Conservation (phyloP, 169 alveolate species). For the Plasmodium knowlesi region DNA sequence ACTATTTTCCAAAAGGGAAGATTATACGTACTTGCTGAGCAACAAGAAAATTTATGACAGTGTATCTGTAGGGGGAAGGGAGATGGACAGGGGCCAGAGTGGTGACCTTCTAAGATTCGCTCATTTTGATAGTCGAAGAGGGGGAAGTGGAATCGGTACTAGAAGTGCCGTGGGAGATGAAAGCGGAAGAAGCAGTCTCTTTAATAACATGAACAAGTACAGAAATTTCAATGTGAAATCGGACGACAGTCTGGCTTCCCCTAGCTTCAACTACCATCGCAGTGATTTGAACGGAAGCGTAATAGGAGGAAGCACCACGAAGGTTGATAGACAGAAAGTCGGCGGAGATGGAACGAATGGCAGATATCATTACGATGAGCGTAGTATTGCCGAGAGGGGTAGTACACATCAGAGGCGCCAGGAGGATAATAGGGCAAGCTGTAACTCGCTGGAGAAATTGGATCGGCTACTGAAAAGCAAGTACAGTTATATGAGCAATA, state of each 20-base stretch:
- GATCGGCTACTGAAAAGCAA: conserved; percentile 46
- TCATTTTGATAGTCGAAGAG: background rate
- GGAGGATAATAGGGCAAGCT: background rate
- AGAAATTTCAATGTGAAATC: conserved; percentile 16
- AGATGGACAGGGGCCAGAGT: background rate
- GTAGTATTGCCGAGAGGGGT: background rate
- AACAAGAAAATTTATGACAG: conserved; percentile 43
- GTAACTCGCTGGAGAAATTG: conserved; percentile 43
- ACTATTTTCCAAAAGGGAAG: conserved; percentile 19
- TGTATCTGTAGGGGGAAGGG: background rate
- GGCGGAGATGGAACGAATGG: background rate
- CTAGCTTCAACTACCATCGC: background rate
- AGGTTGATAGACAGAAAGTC: background rate
- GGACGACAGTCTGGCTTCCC: background rate
- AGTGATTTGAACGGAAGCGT: background rate
- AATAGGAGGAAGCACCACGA: background rate
- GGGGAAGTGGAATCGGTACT: background rate
- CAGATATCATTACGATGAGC: background rate
- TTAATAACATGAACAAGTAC: background rate
- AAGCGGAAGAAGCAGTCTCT: background rate
- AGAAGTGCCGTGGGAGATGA: background rate
- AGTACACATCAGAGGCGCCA: background rate
- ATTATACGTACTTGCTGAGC: background rate
- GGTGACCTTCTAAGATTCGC: background rate
- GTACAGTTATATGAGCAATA: background rate